Conservation (phyloP, 371 early-diverging fungal species). For the Homolaphlyctis polyrhiza region DNA sequence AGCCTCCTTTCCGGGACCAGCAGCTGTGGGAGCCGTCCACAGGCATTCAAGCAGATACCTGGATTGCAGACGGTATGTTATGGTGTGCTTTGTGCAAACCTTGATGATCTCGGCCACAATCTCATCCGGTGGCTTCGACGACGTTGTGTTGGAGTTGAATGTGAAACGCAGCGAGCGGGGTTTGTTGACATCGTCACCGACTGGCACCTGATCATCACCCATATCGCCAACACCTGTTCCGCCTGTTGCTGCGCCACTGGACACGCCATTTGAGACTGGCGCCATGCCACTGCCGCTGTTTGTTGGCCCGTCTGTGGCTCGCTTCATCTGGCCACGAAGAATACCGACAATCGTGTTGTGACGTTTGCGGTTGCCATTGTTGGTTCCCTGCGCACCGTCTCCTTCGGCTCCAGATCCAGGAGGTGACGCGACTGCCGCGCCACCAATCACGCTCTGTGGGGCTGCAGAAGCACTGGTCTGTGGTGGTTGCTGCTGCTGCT, state of each 20-base stretch:
- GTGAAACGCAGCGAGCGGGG: conserved; percentile 57
- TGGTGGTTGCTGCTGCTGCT: no score
- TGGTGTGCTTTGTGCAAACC: conserved; percentile 29
- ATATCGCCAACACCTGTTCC: neutral
- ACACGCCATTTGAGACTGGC: conserved; percentile 11
- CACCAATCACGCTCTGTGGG: neutral
- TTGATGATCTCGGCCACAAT: conserved; percentile 36
- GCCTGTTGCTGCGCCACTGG: conserved; percentile 11
- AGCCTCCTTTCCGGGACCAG: conserved; percentile 21
- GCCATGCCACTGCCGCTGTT: conserved; percentile 24
- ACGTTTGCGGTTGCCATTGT: conserved; percentile 30
- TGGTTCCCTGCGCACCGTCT: neutral
- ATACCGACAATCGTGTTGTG: conserved; percentile 52
- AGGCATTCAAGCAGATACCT: conserved; percentile 45
- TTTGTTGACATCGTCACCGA: conserved; percentile 36
- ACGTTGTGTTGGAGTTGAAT: conserved; percentile 56
- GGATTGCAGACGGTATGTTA: conserved; percentile 22
- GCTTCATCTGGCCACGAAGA: conserved; percentile 31
- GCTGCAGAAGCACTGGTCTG: neutral
- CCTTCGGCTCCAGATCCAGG: neutral
- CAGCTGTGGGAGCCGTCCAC: conserved; percentile 16
- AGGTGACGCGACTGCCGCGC: neutral
- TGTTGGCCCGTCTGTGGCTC: conserved; percentile 33
- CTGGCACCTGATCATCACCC: neutral
- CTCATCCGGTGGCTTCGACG: conserved; percentile 54